Evolutionary conservation across 164 flowering plant species (phyloP).

Genomic region (Tetracentron sinense): DNA sequence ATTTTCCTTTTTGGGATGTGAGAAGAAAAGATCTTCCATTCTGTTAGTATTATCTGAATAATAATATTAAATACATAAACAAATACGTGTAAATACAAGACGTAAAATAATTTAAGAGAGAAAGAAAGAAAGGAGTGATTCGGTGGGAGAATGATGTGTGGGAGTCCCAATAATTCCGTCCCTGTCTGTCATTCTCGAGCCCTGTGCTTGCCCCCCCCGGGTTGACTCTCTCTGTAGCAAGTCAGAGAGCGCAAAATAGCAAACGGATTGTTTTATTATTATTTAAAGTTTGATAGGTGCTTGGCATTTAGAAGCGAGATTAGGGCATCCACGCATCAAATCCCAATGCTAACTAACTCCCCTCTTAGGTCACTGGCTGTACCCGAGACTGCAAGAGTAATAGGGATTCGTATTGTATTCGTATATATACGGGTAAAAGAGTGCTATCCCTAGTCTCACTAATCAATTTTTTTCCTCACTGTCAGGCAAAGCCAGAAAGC

Average conservation of each 20-base stretch:
- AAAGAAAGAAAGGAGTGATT: slow-evolving; percentile 5
- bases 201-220: slow-evolving; percentile 32
- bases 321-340: slow-evolving; percentile 15
- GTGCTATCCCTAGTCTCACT: too few species aligned
- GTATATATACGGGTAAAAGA: too few species aligned
- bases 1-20: too few species aligned
- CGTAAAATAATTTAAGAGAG: neutral
- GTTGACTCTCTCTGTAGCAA: slow-evolving; percentile 20
- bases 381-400: too few species aligned
- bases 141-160: slow-evolving; percentile 30
- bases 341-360: slow-evolving; percentile 27
- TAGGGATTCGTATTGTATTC: too few species aligned
- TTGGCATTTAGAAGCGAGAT: neutral
- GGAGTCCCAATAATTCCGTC: slow-evolving; percentile 47
- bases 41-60: too few species aligned
- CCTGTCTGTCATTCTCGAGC: slow-evolving; percentile 49
- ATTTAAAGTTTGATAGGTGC: neutral
- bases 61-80: neutral
- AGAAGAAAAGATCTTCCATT: neutral
- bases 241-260: neutral
- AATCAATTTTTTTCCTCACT: too few species aligned
- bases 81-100: neutral
- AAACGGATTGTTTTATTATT: neutral
- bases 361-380: neutral
- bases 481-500: too few species aligned